A percentile compares a stretch with the other conserved stretches of the same genome.
Conservation (phyloP, 768 basidiomycete species). For the Podaxis sp. region DNA sequence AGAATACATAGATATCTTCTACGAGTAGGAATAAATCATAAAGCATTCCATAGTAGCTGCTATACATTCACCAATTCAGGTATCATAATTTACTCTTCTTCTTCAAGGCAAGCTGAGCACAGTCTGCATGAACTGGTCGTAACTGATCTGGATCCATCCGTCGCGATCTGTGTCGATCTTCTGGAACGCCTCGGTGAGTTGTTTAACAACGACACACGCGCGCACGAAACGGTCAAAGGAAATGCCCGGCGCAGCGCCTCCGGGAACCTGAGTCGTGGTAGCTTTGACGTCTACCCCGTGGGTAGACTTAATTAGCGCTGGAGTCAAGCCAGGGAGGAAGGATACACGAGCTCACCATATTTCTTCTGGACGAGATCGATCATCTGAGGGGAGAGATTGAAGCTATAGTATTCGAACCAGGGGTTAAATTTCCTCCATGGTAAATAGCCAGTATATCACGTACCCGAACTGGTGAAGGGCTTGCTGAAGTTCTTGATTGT, state of each 20-base stretch:
- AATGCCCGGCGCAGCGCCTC: conserved; percentile 53
- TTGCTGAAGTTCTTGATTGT: conserved; percentile 60
- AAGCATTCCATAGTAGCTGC: not conserved
- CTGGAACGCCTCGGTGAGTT: conserved; percentile 71
- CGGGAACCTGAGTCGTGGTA: conserved; percentile 32
- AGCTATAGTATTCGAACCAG: conserved; percentile 67
- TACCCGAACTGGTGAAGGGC: conserved; percentile 78
- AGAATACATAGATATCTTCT: not conserved
- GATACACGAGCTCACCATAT: conserved; percentile 55
- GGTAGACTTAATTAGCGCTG: conserved; percentile 30
- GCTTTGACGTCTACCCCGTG: conserved; percentile 60
- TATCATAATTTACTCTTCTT: not conserved
- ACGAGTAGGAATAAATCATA: not conserved
- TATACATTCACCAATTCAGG: not conserved
- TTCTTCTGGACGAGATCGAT: conserved; percentile 71
- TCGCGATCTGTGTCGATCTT: conserved; percentile 62
- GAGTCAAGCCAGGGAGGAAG: not conserved
- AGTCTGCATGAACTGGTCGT: conserved; percentile 71
- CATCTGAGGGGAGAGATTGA: conserved; percentile 66
- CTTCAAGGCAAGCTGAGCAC: conserved; percentile 61
- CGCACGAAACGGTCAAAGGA: conserved; percentile 87
- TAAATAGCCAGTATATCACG: conserved; percentile 11
- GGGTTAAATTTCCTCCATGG: not conserved
- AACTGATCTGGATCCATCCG: conserved; percentile 75
- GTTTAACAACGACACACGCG: conserved; percentile 81